Evolutionary conservation across 352 stramenopile genomes (phyloP), one percentile per base, ranked within the genome.

Genomic region (Globisporangium cederbergense): DNA sequence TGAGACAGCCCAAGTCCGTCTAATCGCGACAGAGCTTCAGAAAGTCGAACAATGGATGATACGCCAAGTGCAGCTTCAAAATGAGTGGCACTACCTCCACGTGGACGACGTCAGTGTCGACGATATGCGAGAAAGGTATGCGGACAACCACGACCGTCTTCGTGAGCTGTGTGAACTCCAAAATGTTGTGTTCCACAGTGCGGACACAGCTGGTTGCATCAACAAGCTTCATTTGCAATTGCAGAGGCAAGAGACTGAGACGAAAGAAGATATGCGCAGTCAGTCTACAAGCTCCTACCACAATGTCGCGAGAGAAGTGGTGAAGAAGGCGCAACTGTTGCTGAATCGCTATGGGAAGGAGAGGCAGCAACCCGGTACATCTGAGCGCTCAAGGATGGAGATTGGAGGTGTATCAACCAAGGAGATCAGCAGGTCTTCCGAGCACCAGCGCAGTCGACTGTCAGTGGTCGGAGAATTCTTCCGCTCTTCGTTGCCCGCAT

Each of bases 1-100:
- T 14, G 62, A 53, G 20, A 60, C 13, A 9, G 18, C 4, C 11
- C 56, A 74, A 28, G 69, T 79, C 30, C 62, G 76, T 57, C 20
- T 18, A 1, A 72, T 89, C 62, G 66, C 78, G 14, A 54, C 64
- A 47, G 68, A 79, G 30, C 60, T 89, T 1, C 55, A 66, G 49
- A 76, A 73, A 28, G 52, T 90, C 30, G 81, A 90, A 61, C 76
- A 80, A 36, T 88, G 71, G 75, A 88, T 90, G 81, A 58, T 90
- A 14, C 75, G 77, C 3, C 73, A 85, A 53, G 76, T 87, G 11
- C 83, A 90, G 57, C 62, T 90, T 25, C 58, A 82, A 45, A 92
- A 78, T 36, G 83, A 92, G 63, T 90, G 81, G 76, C 46, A 73
- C 8, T 86, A 78, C 40, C 60, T 90, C 6, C 59, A 70, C 30